Conservation (phyloP, 768 basidiomycete genomes). For the Cystobasidium ongulense region DNA sequence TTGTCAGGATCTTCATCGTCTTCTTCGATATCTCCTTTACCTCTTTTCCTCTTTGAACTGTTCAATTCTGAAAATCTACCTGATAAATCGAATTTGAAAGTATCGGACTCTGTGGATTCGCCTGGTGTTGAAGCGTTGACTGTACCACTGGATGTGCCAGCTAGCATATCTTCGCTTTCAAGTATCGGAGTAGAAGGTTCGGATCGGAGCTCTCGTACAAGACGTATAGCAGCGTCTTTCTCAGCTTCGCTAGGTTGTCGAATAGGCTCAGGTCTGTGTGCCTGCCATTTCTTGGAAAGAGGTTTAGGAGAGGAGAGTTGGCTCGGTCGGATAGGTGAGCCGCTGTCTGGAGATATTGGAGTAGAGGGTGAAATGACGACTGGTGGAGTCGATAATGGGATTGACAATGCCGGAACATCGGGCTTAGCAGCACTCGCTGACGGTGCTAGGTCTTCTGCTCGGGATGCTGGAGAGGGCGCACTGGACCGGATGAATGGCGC, state of each 20-base stretch:
- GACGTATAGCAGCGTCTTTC: constrained; percentile 7
- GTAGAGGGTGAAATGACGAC: constrained; percentile 18
- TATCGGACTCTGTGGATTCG: neutral
- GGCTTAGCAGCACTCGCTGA: neutral
- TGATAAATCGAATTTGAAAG: constrained; percentile 9
- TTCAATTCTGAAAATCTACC: neutral
- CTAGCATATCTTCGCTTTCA: neutral
- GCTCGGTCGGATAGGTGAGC: neutral
- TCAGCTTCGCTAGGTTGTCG: constrained; percentile 18
- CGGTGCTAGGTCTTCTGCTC: neutral
- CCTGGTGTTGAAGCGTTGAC: neutral
- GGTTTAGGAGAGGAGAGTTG: neutral
- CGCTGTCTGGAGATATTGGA: neutral
- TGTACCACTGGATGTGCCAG: neutral
- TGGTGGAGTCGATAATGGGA: neutral
- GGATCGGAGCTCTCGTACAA: constrained; percentile 15
- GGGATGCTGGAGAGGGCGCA: neutral
- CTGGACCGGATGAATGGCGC: neutral
- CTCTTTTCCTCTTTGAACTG: constrained; percentile 8
- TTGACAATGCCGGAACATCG: neutral
- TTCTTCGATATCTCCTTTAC: constrained; percentile 6
- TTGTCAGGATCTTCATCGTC: constrained; percentile 12
- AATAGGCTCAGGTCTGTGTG: neutral
- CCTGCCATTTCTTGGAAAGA: neutral
- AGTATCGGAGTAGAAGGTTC: constrained; percentile 15